Base-by-base conservation (phyloP, 2,329 filamentous ascomycete species). In the Stagonosporopsis rhizophila region DNA sequence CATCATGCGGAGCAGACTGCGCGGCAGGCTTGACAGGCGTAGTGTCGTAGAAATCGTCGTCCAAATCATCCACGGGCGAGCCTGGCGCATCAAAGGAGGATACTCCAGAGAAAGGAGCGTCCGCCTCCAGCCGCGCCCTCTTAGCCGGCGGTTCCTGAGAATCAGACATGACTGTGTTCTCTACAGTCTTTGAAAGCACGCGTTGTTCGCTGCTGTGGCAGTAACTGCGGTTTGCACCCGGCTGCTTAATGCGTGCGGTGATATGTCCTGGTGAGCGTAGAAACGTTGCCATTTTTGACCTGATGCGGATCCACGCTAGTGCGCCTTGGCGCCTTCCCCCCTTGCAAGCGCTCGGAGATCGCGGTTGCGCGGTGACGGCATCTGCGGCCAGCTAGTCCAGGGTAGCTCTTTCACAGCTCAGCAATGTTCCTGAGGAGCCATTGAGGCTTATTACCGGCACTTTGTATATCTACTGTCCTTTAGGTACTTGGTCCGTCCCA, bases 101-200 rank as follows among this genome's bases (percentile, higher is more conserved):
- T 55, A 75, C 71, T 58, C 71, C 69, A 60, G 71, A 64, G 58
- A 72, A 62, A 47, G 72, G 68, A 52, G 67, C 73, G 60, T 79
- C 77, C 60, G 66, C 61, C 52, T 72, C 67, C 51, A 78, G 68
- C 62, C 74, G 70, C 58, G 73, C 73, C 67, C 75, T 74, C 71
- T 80, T 79, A 53, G 75, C 71, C 38, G 78, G 77, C 61, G 72
- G 73, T 69, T 72, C 71, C 61, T 66, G 59, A 62, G 68, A 67
- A 68, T 75, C 70, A 62, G 72, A 68, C 69, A 75, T 74, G 57
- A 55, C 58, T 58, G 62, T 66, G 54, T 56, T 55, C 66, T 70
- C 64, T 62, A 56, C 64, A 66, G 61, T 59, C 49, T 65, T 55
- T 52, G 61, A 66, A 56, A 64, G 62, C 65, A 65, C 65, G 66